A percentile compares a stretch with the other conserved stretches of the same genome.
These are phyloP conservation scores for Leccinellum rugosiceps DNA, from an alignment of 768 basidiomycete genomes.

Conservation along the genomic window DNA sequence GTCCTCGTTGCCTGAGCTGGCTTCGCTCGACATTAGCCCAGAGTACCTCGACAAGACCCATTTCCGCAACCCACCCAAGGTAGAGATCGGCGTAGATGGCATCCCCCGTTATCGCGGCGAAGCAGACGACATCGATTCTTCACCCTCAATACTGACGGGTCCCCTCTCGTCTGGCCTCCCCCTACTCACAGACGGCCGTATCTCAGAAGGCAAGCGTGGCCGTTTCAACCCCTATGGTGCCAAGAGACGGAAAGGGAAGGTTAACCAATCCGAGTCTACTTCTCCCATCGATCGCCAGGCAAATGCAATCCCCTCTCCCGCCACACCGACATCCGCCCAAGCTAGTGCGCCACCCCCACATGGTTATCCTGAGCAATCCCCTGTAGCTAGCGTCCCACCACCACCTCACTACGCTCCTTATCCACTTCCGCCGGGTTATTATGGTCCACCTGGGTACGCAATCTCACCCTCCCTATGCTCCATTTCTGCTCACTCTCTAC, in stretches of 20 bases:
- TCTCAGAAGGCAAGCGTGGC: conserved; percentile 43
- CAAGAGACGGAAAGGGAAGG: conserved; percentile 42
- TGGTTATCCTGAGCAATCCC: conserved; percentile 28
- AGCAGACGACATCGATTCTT: conserved; percentile 64
- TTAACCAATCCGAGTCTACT: conserved; percentile 22
- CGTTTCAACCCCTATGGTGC: conserved; percentile 43
- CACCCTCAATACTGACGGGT: conserved; percentile 38
- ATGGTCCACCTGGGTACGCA: conserved; percentile 28
- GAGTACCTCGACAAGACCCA: conserved; percentile 89
- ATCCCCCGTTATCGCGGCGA: conserved; percentile 79
- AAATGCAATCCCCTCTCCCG: conserved; percentile 25
- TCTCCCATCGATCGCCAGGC: conserved; percentile 31
- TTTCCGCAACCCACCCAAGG: conserved; percentile 87
- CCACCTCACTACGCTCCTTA: conserved; percentile 34
- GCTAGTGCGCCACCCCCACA: conserved; percentile 23
- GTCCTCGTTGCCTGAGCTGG: conserved; percentile 83
- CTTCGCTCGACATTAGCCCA: conserved; percentile 79
- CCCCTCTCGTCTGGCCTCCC: conserved; percentile 46
- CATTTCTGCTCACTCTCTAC: conserved; percentile 14
- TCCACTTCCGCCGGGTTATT: conserved; percentile 31
- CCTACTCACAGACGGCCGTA: conserved; percentile 46
- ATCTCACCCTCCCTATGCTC: not conserved
- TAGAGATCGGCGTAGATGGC: conserved; percentile 83
- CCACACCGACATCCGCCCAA: conserved; percentile 29
- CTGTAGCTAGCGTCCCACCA: conserved; percentile 23